Evolutionary conservation across 2,329 filamentous ascomycete genomes (phyloP), one percentile per base, ranked within the genome.

Genomic region (Paraphoma chrysanthemicola): DNA sequence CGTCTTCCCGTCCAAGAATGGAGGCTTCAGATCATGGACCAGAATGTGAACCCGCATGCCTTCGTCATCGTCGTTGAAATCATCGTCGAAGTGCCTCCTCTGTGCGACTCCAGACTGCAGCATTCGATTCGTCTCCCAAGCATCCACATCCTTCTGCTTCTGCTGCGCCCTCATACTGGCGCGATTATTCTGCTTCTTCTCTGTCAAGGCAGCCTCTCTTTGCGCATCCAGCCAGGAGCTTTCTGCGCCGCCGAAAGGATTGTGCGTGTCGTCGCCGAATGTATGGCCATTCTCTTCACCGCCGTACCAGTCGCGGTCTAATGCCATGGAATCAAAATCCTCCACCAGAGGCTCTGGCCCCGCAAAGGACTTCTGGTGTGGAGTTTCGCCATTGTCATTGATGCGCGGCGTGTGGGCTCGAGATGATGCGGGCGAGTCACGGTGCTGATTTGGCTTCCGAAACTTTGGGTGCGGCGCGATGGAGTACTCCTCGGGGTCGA

Each of bases 121-220:
- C 95, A 99, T 98, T 56, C 95, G 91, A 75, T 99, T 99, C 14
- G 94, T 95, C 78, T 99, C 96, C 95, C 95, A 99, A 0, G 93
- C 94, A 78, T 99, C 95, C 43, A 95, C 93, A 72, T 99, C 95
- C 73, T 91, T 93, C 75, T 97, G 92, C 68, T 93, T 91, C 77
- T 97, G 92, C 55, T 92, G 84, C 58, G 89, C 88, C 48, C 91
- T 85, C 44, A 90, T 90, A 71, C 87, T 92, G 74, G 90, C 84
- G 4, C 87, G 83, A 68, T 85, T 88, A 50, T 85, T 88, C 5
- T 88, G 84, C 80, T 95, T 95, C 82, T 92, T 95, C 77, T 96
- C 91, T 8, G 88, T 83, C 74, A 93, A 79, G 12, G 88, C 89
- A 14, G 85, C 85, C 76, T 96, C 92, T 23, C 84, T 83, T 70